Evolutionary conservation across 2,329 filamentous ascomycete species (phyloP), one percentile per base, ranked within the genome.

Genomic region (Penicillium verrucosum): DNA sequence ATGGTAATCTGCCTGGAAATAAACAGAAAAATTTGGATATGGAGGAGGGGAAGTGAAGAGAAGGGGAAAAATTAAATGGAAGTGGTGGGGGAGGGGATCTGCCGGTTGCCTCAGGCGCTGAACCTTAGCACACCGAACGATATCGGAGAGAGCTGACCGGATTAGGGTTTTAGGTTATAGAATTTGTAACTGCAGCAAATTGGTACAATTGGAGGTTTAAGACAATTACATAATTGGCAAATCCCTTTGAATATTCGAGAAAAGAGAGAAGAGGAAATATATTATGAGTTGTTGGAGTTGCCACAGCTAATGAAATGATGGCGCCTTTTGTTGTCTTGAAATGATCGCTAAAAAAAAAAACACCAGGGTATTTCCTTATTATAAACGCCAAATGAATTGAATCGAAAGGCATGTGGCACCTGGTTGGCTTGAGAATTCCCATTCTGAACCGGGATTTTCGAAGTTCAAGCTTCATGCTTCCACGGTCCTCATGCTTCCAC

Each of bases 71-170:
- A 59, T 54, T 40, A 62, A 60, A 41, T 55, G 56, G 60, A 60
- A 59, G 61, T 64, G 62, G 59, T 59, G 59, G 63, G 61, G 63
- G 62, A 50, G 59, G 56, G 48, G 60, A 64, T 62, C 59, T 47
- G n/a, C 62, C 10, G 3, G 25, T 46, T 60, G 60, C 61, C 61
- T 64, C 57, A 64, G 62, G 62, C 60, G 27, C 16, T 7, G 34
- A 52, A 29, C 12, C 43, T 50, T 41, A 42, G 44, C 21, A 14
- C 49, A 32, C 21, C 25, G 34, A 41, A 57, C 54, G 54, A 57
- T 57, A 57, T 57, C 54, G 54, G 54, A 57, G 50, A 41, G n/a
- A 41, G 30, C 34, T 47, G 42, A 37, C 40, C 41, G 45, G 29
- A 55, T 50, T 55, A 40, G 34, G 27, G 41, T 36, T 18, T 54